Base-by-base conservation (phyloP, 805 yeast genomes). In the Saturnispora gosingensis region DNA sequence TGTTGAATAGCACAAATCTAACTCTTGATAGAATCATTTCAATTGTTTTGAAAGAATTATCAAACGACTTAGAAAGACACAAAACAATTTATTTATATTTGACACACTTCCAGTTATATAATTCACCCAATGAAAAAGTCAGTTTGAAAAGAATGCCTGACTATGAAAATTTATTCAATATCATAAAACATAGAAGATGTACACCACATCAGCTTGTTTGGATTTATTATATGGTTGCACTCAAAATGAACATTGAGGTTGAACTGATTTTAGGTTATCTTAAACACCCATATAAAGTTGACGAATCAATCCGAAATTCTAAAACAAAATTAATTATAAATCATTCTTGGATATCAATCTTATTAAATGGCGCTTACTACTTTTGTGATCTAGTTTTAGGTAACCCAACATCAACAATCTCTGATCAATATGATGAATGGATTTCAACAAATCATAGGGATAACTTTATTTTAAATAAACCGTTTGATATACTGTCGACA, bases 281-380 rank as follows among this genome's bases (percentile, higher is more conserved):
- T 69, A 88, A 90, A 62, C 78, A 82, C 25, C 95, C 96, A 8
- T 81, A 81, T 55, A 82, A 76, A 50, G 69, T 73, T 46, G 76
- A 76, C 54, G 66, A 66, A n/a, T 53, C 60, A 1, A 42, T 53
- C 7, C 42, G 53, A 11, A 42, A 56, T 38, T 18, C 56, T 0
- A 70, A 70, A 53, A 75, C 73, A 53, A 73, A 80, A 43, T 76
- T 73, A 56, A 68, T 70, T n/a, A 64, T 82, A 36, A 88, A 89
- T 60, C 99, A 93, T 67, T 80, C 86, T 51, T 93, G 99, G 99
- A 75, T 88, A 51, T 81, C 95, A 1, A 81, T 89, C 1, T 65
- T 84, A 35, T 67, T 89, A 15, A 83, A 87, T 54, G 82, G 82
- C 39, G 85, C 85, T 62, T 89, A 90, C 80, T 72, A 91, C 54